phyloP scores from a whole-genome alignment of 108 stramenopile genomes.

The Mediolabrus comicus region DNA sequence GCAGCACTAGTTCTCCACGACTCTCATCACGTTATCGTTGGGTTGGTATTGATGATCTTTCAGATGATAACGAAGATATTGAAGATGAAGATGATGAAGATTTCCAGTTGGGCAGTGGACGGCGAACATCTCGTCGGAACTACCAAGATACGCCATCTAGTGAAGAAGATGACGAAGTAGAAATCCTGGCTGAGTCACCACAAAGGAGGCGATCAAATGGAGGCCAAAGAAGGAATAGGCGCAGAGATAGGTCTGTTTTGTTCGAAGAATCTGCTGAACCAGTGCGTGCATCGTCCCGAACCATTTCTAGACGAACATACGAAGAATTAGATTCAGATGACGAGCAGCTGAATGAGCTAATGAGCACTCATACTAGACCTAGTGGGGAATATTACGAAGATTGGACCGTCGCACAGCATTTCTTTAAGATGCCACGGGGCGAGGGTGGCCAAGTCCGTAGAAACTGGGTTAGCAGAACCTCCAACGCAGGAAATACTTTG shows the following conservation, averaged over 20 bases:
- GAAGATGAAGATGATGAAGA: slow-evolving; percentile 69
- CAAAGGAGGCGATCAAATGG: slow-evolving; percentile 11
- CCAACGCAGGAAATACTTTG: slow-evolving; percentile 50
- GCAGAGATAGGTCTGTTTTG: slow-evolving; percentile 13
- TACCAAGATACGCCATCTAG: slow-evolving; percentile 44
- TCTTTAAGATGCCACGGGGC: slow-evolving; percentile 56
- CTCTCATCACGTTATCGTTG: slow-evolving; percentile 64
- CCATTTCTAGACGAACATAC: slow-evolving; percentile 8
- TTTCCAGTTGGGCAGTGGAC: slow-evolving; percentile 24
- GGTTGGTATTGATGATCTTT: slow-evolving; percentile 56
- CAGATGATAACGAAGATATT: slow-evolving; percentile 50
- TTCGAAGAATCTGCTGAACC: slow-evolving; percentile 20
- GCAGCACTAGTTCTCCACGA: slow-evolving; percentile 1
- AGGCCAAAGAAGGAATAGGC: slow-evolving; percentile 1
- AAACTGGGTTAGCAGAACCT: slow-evolving; percentile 64
- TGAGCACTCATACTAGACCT: slow-evolving; percentile 75
- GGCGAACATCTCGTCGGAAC: slow-evolving; percentile 21
- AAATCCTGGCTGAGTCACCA: neutral
- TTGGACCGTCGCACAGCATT: slow-evolving; percentile 56
- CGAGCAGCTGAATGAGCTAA: slow-evolving; percentile 51
- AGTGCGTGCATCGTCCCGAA: slow-evolving; percentile 39
- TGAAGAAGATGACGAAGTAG: slow-evolving; percentile 28
- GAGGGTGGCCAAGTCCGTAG: slow-evolving; percentile 37
- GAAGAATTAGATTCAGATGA: slow-evolving; percentile 53
- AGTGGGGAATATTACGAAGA: slow-evolving; percentile 64